phyloP scores from a whole-genome alignment of 306 rosid species.

The Benincasa hispida region DNA sequence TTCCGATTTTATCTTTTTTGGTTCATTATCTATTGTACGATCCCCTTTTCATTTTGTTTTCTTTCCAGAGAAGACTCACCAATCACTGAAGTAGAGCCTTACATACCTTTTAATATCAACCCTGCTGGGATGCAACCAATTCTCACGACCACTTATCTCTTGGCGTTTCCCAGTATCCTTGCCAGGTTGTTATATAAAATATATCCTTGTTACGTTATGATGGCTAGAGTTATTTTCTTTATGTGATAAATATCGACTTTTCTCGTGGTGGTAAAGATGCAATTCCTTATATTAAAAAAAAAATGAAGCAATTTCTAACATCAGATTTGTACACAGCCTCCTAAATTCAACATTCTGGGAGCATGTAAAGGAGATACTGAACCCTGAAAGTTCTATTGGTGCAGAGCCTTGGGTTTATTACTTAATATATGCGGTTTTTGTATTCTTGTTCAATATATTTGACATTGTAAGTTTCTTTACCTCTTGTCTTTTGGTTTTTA shows the following conservation, averaged over 20 bases:
- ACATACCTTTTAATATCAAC: conserved; percentile 90
- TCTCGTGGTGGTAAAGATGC: background rate
- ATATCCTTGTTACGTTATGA: background rate
- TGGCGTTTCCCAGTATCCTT: conserved; percentile 81
- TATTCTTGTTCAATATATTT: conserved; percentile 88
- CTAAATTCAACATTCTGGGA: conserved; percentile 80
- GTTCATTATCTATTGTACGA: background rate
- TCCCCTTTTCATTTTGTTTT: conserved; percentile 14
- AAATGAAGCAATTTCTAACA: background rate
- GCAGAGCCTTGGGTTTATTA: conserved; percentile 97
- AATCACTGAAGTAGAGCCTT: conserved; percentile 94
- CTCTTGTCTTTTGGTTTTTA: background rate
- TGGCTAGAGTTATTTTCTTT: background rate
- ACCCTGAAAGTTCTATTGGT: conserved; percentile 80
- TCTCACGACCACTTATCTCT: conserved; percentile 87
- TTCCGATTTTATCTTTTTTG: background rate
- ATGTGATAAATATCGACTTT: background rate
- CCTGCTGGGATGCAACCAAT: conserved; percentile 99
- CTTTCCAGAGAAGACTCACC: conserved; percentile 81
- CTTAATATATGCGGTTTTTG: conserved; percentile 74
- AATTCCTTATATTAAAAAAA: background rate
- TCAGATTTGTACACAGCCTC: conserved; percentile 42
- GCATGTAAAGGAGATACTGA: conserved; percentile 72
- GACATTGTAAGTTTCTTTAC: conserved; percentile 76
- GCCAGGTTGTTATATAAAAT: conserved; percentile 38